Evolutionary conservation across 2,329 filamentous ascomycete genomes (phyloP).

Genomic region (Paecilomyces dactylethromorphus): DNA sequence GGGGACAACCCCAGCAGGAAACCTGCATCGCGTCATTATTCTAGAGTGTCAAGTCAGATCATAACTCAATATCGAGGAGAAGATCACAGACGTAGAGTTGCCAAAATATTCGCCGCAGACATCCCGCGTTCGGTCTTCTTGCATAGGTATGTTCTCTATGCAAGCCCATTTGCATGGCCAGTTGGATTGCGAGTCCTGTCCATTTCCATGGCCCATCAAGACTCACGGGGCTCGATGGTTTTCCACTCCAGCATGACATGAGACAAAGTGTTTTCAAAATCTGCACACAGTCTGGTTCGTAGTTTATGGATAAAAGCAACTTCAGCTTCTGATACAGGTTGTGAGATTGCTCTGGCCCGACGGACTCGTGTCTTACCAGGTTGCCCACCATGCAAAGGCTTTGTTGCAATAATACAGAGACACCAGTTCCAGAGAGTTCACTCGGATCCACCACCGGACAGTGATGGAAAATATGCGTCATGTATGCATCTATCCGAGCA

Average conservation of each 20-base stretch:
- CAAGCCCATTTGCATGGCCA: slow-evolving; percentile 16
- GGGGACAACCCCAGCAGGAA: slow-evolving; percentile 1
- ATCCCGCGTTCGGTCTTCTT: background rate
- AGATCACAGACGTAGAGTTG: slow-evolving; percentile 3
- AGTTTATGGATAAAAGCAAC: slow-evolving; percentile 10
- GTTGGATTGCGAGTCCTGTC: slow-evolving; percentile 12
- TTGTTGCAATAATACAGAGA: slow-evolving; percentile 2
- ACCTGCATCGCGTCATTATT: slow-evolving; percentile 3
- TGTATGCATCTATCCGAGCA: slow-evolving; percentile 16
- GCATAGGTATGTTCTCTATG: slow-evolving; percentile 14
- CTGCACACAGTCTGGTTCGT: slow-evolving; percentile 9
- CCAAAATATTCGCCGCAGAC: slow-evolving; percentile 3
- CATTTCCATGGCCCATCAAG: slow-evolving; percentile 15
- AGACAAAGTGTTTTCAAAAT: slow-evolving; percentile 13
- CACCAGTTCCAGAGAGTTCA: slow-evolving; percentile 2
- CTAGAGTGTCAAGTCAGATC: too few relatives aligned
- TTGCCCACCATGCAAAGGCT: slow-evolving; percentile 11
- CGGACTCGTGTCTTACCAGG: slow-evolving; percentile 8
- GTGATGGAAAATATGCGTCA: slow-evolving; percentile 11
- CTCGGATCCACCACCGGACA: slow-evolving; percentile 8
- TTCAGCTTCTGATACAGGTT: slow-evolving; percentile 14
- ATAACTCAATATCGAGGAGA: too few relatives aligned
- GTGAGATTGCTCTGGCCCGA: slow-evolving; percentile 2
- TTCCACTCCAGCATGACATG: slow-evolving; percentile 10
- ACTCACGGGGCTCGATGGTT: slow-evolving; percentile 7